Percentiles rank a stretch among this genome's conserved stretches.
Evolutionary conservation across 768 basidiomycete genomes (phyloP).

Genomic region (Daedalea quercina): DNA sequence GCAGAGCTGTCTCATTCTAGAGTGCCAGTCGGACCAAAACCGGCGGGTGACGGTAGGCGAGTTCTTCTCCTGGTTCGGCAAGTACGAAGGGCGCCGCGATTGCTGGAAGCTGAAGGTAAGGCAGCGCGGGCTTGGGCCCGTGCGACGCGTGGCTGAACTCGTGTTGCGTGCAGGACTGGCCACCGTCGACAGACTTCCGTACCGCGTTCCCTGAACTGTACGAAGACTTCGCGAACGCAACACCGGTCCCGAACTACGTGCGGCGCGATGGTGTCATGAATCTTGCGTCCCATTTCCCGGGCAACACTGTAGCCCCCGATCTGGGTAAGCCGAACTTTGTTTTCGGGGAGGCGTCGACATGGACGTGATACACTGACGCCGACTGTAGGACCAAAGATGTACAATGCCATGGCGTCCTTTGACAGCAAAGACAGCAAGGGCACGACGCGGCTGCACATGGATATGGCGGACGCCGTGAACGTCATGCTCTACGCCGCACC

Average conservation of each 20-base stretch:
- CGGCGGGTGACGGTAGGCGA: conserved; percentile 59
- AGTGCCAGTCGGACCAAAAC: conserved; percentile 72
- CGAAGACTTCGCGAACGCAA: conserved; percentile 74
- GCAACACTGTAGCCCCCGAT: conserved; percentile 72
- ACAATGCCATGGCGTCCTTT: conserved; percentile 78
- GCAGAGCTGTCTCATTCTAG: conserved; percentile 64
- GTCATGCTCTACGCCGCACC: conserved; percentile 72
- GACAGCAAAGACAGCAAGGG: conserved; percentile 68
- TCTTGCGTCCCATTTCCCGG: conserved; percentile 83
- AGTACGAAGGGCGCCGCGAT: conserved; percentile 46
- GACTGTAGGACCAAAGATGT: conserved; percentile 83
- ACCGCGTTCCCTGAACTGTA: conserved; percentile 78
- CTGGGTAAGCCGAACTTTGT: conserved; percentile 44
- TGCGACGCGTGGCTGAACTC: background rate
- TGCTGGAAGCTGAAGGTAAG: conserved; percentile 75
- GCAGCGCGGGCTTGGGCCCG: background rate
- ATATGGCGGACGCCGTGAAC: conserved; percentile 91
- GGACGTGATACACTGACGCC: conserved; percentile 1
- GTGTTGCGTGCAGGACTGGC: conserved; percentile 72
- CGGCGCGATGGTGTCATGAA: conserved; percentile 85
- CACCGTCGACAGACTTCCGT: conserved; percentile 80
- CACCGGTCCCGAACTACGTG: conserved; percentile 89
- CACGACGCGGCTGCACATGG: conserved; percentile 88
- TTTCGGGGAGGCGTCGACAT: conserved; percentile 11
- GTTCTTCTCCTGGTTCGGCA: conserved; percentile 78